Evolutionary conservation across 305 asterid species (phyloP).

Genomic region (Lippia alba): DNA sequence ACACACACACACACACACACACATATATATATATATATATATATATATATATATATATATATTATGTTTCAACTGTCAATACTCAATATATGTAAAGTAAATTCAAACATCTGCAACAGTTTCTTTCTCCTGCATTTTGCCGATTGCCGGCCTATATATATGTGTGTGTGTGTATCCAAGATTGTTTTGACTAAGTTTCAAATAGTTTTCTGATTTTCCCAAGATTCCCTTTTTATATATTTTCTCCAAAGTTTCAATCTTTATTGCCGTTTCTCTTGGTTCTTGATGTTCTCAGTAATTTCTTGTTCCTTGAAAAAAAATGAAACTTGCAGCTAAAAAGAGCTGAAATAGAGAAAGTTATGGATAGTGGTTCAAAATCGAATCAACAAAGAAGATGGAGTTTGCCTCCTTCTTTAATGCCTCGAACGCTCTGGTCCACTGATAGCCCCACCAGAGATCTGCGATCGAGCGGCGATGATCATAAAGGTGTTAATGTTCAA

Average conservation of each 20-base stretch:
- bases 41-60: too few relatives aligned
- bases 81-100: too few relatives aligned
- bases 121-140: too few relatives aligned
- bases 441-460: slow-evolving; percentile 49
- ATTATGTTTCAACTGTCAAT: too few relatives aligned
- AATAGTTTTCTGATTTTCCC: background rate
- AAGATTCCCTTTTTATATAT: background rate
- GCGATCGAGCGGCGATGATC: slow-evolving; percentile 40
- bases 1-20: too few relatives aligned
- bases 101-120: too few relatives aligned
- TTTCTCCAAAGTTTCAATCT: background rate
- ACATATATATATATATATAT: too few relatives aligned
- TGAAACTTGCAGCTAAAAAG: too few relatives aligned
- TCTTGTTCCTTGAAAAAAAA: background rate
- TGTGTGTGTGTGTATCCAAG: too few relatives aligned
- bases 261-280: background rate
- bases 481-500: slow-evolving; percentile 93
- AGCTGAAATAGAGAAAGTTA: background rate
- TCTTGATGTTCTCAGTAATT: background rate
- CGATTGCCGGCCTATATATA: too few relatives aligned
- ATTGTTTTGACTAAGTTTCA: too few relatives aligned
- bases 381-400: slow-evolving; percentile 40
- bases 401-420: slow-evolving; percentile 43
- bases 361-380: slow-evolving; percentile 37
- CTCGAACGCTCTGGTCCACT: slow-evolving; percentile 52